Conservation (phyloP, 2,329 filamentous ascomycete genomes). For the Phaeosphaeria sp. region DNA sequence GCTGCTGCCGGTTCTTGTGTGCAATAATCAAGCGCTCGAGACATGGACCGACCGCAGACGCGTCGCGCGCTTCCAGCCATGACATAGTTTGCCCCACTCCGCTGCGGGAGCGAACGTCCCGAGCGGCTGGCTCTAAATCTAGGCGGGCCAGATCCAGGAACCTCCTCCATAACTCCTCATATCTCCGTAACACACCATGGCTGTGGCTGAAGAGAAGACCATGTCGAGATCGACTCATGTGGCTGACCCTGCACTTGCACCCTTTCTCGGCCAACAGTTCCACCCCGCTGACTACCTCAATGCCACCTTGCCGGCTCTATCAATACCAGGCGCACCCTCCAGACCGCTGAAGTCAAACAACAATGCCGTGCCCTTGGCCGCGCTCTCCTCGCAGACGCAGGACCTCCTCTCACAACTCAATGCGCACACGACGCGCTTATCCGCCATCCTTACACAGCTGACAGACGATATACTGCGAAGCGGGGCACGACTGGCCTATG, state of each 20-base stretch:
- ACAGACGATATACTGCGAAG: slow-evolving; percentile 95
- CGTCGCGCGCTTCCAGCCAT: background rate
- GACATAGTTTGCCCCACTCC: slow-evolving; percentile 14
- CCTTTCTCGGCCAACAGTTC: slow-evolving; percentile 79
- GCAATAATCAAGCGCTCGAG: background rate
- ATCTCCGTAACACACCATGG: slow-evolving; percentile 29
- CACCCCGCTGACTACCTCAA: slow-evolving; percentile 89
- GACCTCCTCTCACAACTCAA: slow-evolving; percentile 85
- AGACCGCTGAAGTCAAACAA: slow-evolving; percentile 47
- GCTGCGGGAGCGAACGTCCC: slow-evolving; percentile 23
- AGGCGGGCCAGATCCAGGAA: slow-evolving; percentile 23
- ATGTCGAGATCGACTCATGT: slow-evolving; percentile 59
- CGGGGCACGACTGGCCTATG: slow-evolving; percentile 86
- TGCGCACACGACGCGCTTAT: slow-evolving; percentile 83
- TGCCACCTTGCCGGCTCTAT: slow-evolving; percentile 72
- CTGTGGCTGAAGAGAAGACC: slow-evolving; percentile 26
- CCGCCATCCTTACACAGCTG: slow-evolving; percentile 80
- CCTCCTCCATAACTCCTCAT: slow-evolving; percentile 12
- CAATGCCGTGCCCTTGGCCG: slow-evolving; percentile 68
- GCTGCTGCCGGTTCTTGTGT: too few relatives aligned
- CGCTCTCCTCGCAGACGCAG: slow-evolving; percentile 82
- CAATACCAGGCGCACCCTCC: slow-evolving; percentile 53
- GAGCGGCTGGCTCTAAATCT: slow-evolving; percentile 16
- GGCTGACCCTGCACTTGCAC: slow-evolving; percentile 73
- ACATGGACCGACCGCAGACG: background rate